A percentile compares a stretch with the other conserved stretches of the same genome.
phyloP scores from a whole-genome alignment of 1,139 yeast genomes.

The Kodamaea arcana region DNA sequence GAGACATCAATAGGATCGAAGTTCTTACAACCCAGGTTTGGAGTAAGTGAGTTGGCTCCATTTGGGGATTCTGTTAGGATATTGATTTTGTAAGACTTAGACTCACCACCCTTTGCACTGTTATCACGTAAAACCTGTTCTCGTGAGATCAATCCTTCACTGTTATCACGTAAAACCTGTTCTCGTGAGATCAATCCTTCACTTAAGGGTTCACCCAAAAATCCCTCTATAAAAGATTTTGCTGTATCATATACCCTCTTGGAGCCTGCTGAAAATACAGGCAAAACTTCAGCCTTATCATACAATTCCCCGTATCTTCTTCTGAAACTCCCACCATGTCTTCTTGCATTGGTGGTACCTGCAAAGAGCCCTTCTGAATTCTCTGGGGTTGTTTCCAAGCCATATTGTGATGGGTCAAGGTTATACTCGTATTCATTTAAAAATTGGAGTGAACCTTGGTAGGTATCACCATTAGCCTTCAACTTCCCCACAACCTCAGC shows the following conservation, averaged over 20 bases:
- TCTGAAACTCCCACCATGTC: constrained; percentile 16
- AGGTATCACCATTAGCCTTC: constrained; percentile 15
- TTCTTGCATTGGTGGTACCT: constrained; percentile 16
- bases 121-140: neutral
- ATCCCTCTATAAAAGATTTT: constrained; percentile 16
- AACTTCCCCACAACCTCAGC: constrained; percentile 20
- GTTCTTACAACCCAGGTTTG: constrained; percentile 24
- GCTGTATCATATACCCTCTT: constrained; percentile 16
- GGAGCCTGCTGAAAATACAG: constrained; percentile 16
- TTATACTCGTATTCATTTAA: constrained; percentile 27
- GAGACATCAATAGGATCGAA: constrained; percentile 13
- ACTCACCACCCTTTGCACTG: neutral
- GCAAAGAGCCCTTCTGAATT: constrained; percentile 26
- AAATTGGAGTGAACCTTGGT: constrained; percentile 28
- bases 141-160: neutral
- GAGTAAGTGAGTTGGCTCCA: constrained; percentile 28
- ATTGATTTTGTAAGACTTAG: constrained; percentile 5
- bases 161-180: neutral
- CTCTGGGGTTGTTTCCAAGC: constrained; percentile 25
- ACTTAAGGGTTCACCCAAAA: constrained; percentile 19
- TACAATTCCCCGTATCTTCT: constrained; percentile 14
- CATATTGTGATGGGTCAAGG: constrained; percentile 11
- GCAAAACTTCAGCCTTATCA: constrained; percentile 13
- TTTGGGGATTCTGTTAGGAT: constrained; percentile 19
- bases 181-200: constrained; percentile 1